Base-by-base conservation (phyloP, 192 early-diverging fungal genomes). In the Umbelopsis isabellina region DNA sequence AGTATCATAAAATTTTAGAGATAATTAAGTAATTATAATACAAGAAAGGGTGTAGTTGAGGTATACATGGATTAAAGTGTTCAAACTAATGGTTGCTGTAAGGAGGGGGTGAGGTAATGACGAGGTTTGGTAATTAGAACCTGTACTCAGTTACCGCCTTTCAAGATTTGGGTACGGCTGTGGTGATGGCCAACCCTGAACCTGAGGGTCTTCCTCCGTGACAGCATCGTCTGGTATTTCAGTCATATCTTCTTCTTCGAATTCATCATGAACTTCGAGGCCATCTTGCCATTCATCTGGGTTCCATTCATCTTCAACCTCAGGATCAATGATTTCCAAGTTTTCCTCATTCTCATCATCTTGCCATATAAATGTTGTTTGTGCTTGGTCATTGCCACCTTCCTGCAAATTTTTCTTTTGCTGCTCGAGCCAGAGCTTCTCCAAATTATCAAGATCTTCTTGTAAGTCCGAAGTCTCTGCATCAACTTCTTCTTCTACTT, bases 381-480 rank as follows among this genome's bases (percentile, higher is more conserved):
- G 12, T 6, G 55, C 25, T 13, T 16, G 12, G 16, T 37, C 30
- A n/a, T 61, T 30, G 16, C 55, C 27, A 33, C 18, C 55, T 27
- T 61, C 30, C 15, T 61, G 55, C 5, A 30, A 35, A n/a, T 16
- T 25, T 30, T 37, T 27, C 18, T 61, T 30, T 30, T 61, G 27
- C 30, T 61, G 55, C 30, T 61, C 55, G 4, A 61, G 27, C 55
- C 55, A 61, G 13, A 61, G 55, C 13, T 61, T 61, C 13, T 61
- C 55, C 55, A 61, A 61, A 33, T 61, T 61, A 35, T 61, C 55
- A 4, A 61, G 55, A 35, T 61, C 55, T 16, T 25, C 55, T 61
- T 61, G 27, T 30, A 61, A 35, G 33, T 61, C 55, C 7, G 55
- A 61, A 2, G 55, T 61, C 16, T 61, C 55, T 25, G 33, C 6